These are phyloP conservation scores for Chenopodium album DNA, from an alignment of 148 eudicot genomes.

Conservation along the genomic window DNA sequence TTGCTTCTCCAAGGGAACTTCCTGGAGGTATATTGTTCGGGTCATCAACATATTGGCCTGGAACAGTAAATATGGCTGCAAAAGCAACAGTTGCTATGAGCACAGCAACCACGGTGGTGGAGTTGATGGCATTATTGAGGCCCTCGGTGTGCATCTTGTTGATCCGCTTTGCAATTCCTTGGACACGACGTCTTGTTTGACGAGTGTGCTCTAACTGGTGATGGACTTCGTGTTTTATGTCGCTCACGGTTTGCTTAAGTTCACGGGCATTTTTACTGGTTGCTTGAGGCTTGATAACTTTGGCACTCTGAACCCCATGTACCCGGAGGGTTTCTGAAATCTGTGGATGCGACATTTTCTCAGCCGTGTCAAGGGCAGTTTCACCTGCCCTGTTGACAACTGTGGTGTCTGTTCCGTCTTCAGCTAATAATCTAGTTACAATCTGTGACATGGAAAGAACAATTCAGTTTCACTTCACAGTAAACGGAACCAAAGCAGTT, in stretches of 20 bases:
- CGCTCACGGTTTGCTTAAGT: conserved; percentile 76
- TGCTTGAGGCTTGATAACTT: conserved; percentile 46
- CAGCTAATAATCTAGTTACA: conserved; percentile 51
- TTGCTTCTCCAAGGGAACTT: conserved; percentile 68
- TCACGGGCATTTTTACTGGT: conserved; percentile 55
- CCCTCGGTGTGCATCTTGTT: conserved; percentile 81
- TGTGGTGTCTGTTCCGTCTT: conserved; percentile 46
- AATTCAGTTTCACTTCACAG: conserved; percentile 2
- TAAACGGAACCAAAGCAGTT: background rate
- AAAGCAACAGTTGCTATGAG: conserved; percentile 83
- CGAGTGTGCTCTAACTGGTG: conserved; percentile 76
- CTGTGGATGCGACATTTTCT: conserved; percentile 47
- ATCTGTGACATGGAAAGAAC: conserved; percentile 38
- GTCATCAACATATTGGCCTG: conserved; percentile 67
- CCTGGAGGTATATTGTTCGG: conserved; percentile 47
- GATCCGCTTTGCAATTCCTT: conserved; percentile 68
- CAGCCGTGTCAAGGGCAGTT: conserved; percentile 75
- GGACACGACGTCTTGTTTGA: conserved; percentile 61
- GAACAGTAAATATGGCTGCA: conserved; percentile 77
- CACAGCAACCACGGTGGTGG: conserved; percentile 78
- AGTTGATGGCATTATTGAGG: conserved; percentile 76
- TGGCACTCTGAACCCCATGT: conserved; percentile 57
- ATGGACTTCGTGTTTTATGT: conserved; percentile 81
- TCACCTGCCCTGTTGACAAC: conserved; percentile 68
- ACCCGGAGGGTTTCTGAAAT: conserved; percentile 47